A percentile compares a stretch with the other conserved stretches of the same genome.
Evolutionary conservation across 345 rosid species (phyloP).

Genomic region (Citrus medica): DNA sequence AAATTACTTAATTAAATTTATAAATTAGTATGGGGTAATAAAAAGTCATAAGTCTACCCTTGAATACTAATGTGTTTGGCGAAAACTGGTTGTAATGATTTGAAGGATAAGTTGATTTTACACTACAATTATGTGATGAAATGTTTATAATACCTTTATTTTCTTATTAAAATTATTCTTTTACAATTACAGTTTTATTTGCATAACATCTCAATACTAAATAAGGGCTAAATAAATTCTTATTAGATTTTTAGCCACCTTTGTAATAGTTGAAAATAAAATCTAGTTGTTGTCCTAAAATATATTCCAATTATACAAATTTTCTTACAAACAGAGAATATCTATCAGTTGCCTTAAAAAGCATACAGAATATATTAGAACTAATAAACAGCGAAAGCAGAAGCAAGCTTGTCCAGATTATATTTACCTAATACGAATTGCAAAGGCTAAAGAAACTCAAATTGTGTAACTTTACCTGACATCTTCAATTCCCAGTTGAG

Average conservation of each 20-base stretch:
- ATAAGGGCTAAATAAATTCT: too few relatives aligned
- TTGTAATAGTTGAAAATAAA: background rate
- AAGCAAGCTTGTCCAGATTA: background rate
- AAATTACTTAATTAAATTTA: too few relatives aligned
- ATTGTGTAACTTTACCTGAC: slow-evolving; percentile 24
- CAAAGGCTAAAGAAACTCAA: background rate
- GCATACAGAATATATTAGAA: background rate
- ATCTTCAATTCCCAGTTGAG: slow-evolving; percentile 22
- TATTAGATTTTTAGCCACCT: too few relatives aligned
- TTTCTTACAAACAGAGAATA: background rate
- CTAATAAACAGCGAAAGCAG: background rate
- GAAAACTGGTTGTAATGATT: too few relatives aligned
- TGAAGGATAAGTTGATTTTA: too few relatives aligned
- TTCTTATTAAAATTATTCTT: too few relatives aligned
- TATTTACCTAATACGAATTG: background rate
- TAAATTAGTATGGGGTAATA: too few relatives aligned
- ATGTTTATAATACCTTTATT: too few relatives aligned
- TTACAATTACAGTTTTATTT: too few relatives aligned
- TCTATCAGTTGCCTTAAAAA: background rate
- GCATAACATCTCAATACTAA: background rate
- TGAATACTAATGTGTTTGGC: too few relatives aligned
- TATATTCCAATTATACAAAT: background rate
- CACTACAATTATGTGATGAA: too few relatives aligned
- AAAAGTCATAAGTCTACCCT: too few relatives aligned
- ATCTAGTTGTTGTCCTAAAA: background rate